A percentile compares a stretch with the other conserved stretches of the same genome.
These are phyloP conservation scores for Colletotrichum sansevieriae DNA, from an alignment of 2,329 filamentous ascomycete genomes.

Conservation along the genomic window DNA sequence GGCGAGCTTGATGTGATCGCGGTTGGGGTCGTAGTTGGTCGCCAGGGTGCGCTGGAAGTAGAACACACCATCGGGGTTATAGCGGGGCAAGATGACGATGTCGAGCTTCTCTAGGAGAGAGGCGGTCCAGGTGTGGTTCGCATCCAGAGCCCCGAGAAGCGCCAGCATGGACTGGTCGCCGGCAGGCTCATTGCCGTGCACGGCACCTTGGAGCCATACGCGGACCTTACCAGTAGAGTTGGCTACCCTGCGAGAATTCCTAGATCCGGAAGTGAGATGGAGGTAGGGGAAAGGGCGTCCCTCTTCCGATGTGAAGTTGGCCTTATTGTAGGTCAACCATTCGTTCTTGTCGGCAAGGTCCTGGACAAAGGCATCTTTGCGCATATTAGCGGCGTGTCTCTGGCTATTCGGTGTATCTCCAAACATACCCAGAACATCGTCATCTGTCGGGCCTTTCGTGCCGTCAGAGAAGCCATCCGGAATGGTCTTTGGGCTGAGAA, in stretches of 20 bases:
- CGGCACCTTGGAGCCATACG: conserved; percentile 49
- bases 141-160: conserved; percentile 49
- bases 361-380: conserved; percentile 43
- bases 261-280: conserved; percentile 37
- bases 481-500: conserved; percentile 43
- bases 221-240: conserved; percentile 46
- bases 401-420: no score
- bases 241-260: conserved; percentile 13
- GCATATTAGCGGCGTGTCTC: not conserved
- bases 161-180: conserved; percentile 50
- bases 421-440: conserved; percentile 32
- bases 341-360: conserved; percentile 44
- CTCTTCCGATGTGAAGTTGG: conserved; percentile 45
- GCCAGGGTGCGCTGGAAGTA: conserved; percentile 51
- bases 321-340: conserved; percentile 45
- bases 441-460: conserved; percentile 47
- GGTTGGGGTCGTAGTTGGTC: conserved; percentile 50
- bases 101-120: conserved; percentile 48
- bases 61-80: conserved; percentile 51
- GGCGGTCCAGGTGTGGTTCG: conserved; percentile 47
- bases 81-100: conserved; percentile 49
- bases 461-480: conserved; percentile 47
- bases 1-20: conserved; percentile 50
- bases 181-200: conserved; percentile 51
- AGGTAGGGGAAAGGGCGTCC: conserved; percentile 45